Conservation (phyloP, 805 yeast genomes). For the Myxozyma sirexii region DNA sequence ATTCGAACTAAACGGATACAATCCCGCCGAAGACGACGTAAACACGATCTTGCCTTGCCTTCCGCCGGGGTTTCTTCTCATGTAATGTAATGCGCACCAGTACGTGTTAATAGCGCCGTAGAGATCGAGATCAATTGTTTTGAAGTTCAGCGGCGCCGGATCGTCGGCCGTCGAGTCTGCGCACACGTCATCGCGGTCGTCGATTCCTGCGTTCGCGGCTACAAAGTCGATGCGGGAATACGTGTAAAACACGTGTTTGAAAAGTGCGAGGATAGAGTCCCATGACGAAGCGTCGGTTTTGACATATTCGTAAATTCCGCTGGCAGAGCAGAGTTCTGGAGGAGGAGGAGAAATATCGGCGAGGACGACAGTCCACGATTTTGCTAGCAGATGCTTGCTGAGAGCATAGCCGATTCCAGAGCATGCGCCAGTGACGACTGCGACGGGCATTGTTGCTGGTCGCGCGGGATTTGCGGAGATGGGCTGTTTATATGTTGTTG, state of each 20-base stretch:
- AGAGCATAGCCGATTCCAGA: constrained; percentile 5
- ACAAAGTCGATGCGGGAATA: constrained; percentile 5
- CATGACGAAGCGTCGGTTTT: constrained; percentile 4
- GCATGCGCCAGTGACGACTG: constrained; percentile 1
- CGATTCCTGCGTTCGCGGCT: constrained; percentile 14
- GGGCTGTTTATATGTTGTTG: neutral
- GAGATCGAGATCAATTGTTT: neutral
- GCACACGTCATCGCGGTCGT: constrained; percentile 7
- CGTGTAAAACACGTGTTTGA: neutral
- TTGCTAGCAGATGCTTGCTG: neutral
- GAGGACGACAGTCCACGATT: neutral
- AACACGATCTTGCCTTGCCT: neutral
- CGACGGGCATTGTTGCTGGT: constrained; percentile 1
- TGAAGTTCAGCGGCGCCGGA: neutral
- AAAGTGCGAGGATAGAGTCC: neutral
- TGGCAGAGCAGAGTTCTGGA: neutral
- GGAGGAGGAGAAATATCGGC: neutral
- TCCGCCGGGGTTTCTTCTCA: neutral
- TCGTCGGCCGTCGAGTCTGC: neutral
- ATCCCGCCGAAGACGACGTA: constrained; percentile 4
- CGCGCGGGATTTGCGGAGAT: neutral
- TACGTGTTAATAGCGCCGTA: neutral
- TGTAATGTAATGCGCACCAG: neutral
- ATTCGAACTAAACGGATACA: constrained; percentile 1
- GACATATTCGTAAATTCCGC: neutral